Conservation (phyloP, 1,284 basidiomycete genomes). For the Porogramme epimiltina region DNA sequence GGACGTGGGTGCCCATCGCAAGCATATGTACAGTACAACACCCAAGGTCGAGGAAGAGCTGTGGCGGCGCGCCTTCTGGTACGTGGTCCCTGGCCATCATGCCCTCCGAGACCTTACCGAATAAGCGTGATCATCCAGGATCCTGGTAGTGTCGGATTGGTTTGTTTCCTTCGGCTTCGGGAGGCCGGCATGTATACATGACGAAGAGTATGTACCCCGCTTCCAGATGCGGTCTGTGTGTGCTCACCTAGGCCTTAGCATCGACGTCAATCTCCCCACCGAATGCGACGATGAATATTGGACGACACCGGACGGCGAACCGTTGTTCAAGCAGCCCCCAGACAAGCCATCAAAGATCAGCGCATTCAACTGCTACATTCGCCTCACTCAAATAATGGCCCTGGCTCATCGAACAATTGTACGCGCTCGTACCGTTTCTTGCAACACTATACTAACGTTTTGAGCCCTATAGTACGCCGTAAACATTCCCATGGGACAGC, state of each 20-base stretch:
- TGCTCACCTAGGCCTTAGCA: conserved; percentile 33
- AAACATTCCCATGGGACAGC: conserved; percentile 33
- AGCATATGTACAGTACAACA: conserved; percentile 31
- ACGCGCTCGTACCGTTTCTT: conserved; percentile 18
- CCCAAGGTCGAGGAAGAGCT: conserved; percentile 46
- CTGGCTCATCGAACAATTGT: conserved; percentile 65
- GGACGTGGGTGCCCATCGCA: conserved; percentile 44
- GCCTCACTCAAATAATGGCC: conserved; percentile 63
- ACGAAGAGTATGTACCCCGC: conserved; percentile 68
- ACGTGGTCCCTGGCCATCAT: too few species aligned
- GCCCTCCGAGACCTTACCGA: conserved; percentile 36
- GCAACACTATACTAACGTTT: not conserved
- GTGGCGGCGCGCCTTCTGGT: conserved; percentile 78
- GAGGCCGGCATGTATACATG: conserved; percentile 80
- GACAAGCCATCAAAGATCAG: conserved; percentile 52
- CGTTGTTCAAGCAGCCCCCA: conserved; percentile 52
- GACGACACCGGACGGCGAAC: conserved; percentile 45
- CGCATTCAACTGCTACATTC: conserved; percentile 59
- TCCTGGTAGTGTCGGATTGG: conserved; percentile 62
- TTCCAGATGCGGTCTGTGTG: not conserved
- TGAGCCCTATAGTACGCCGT: conserved; percentile 15
- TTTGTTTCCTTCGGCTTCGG: conserved; percentile 72
- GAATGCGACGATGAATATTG: conserved; percentile 78
- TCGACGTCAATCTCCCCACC: conserved; percentile 67
- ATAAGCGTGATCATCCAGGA: conserved; percentile 62